These are phyloP conservation scores for Sugiyamaella xylanicola DNA, from an alignment of 1,139 yeast species.

Conservation along the genomic window DNA sequence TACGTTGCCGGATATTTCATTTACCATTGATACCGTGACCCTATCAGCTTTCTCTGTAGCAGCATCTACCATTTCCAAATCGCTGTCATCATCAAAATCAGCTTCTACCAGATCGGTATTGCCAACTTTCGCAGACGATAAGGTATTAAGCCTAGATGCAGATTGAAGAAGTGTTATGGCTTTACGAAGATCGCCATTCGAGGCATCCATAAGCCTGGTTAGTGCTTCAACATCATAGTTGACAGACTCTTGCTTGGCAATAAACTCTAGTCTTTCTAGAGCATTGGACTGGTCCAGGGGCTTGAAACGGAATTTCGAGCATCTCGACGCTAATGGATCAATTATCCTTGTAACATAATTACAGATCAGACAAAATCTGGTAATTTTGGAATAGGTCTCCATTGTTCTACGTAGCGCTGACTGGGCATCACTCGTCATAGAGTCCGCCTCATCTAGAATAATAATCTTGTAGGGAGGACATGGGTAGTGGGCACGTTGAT, in stretches of 20 bases:
- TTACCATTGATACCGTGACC: constrained; percentile 52
- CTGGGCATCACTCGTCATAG: constrained; percentile 98
- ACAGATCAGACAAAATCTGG: constrained; percentile 91
- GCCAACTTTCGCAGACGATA: constrained; percentile 34
- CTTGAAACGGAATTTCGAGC: constrained; percentile 91
- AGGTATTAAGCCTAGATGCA: constrained; percentile 59
- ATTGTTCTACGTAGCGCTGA: constrained; percentile 92
- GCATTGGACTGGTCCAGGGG: constrained; percentile 75
- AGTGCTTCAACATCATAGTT: constrained; percentile 54
- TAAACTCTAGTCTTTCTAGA: constrained; percentile 60
- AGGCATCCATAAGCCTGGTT: constrained; percentile 61
- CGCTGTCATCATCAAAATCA: constrained; percentile 34
- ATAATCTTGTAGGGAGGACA: constrained; percentile 49
- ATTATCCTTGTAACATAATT: constrained; percentile 95
- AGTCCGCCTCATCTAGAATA: constrained; percentile 77
- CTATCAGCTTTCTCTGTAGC: constrained; percentile 22
- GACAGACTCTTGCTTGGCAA: constrained; percentile 56
- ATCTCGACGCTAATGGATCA: constrained; percentile 93
- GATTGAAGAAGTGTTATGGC: constrained; percentile 92
- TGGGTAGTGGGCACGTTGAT: constrained; percentile 72
- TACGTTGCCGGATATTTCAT: constrained; percentile 86
- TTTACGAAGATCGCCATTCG: constrained; percentile 89
- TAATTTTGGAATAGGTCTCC: constrained; percentile 90
- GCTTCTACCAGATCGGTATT: constrained; percentile 20
- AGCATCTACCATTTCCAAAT: constrained; percentile 14